Base-by-base conservation (phyloP, 2,329 filamentous ascomycete genomes). In the Tolypocladium tundrense region DNA sequence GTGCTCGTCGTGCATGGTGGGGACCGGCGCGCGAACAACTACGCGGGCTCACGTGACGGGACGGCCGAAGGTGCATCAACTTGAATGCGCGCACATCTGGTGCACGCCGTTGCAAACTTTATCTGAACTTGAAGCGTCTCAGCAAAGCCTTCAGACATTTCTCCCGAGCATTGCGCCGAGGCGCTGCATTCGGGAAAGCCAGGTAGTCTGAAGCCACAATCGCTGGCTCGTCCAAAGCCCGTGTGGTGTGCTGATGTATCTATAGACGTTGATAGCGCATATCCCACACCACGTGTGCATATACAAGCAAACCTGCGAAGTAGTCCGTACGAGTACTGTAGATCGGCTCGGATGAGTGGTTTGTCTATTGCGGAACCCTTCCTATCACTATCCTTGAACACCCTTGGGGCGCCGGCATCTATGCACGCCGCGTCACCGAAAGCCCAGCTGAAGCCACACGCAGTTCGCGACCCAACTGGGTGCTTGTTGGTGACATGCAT, bases 1-100 rank as follows among this genome's bases (percentile, higher is more conserved):
- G 21, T 33, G 48, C 16, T 35, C 9, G 10, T 13, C 48, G 39
- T 40, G 14, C 31, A 8, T 35, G 48, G 19, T 8, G 31, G 50
- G 19, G 35, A 14, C 8, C 4, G 8, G 39, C 4, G 13, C 43
- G 52, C 37, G 52, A 33, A 58, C 31, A n/a, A 53, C 21, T n/a
- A 57, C 59, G 53, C 57, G 58, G 45, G 40, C 21, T 56, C 61
- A 63, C 61, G 61, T 62, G 61, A 61, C 24, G 1, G 19, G 13
- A 16, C 8, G 35, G 3, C 31, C 6, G 5, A 14, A 35, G n/a
- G 27, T 40, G 27, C 11, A 21, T 16, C 24, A n/a, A 6, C 11
- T 39, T 24, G 37, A 40, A n/a, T 10, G n/a, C 13, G 52, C n/a
- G 35, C 35, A n/a, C 52, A 19, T 21, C 21, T n/a, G 37, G 27